Base-by-base conservation (phyloP, 441 rosid genomes). In the Populus hybrid region DNA sequence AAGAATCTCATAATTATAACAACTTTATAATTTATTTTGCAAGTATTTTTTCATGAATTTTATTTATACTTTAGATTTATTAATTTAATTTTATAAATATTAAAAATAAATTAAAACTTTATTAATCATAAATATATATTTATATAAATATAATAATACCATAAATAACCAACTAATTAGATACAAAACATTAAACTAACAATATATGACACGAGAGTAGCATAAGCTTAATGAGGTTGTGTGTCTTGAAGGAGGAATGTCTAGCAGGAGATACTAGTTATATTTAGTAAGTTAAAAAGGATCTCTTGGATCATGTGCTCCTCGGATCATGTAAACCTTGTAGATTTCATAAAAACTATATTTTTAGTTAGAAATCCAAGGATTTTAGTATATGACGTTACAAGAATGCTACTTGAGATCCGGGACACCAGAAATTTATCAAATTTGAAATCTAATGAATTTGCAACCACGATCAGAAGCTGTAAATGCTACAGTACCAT, bases 271-370 rank as follows among this genome's bases (percentile, higher is more conserved):
- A 64, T 40, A 23, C 26, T 36, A 64, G 9, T 3, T 45, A 4
- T 10, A 28, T 11, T n/a, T 2, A 6, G 31, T 14, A 33, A 63
- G 72, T 75, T 61, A 29, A 68, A 42, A 36, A 73, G 79, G 77
- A 81, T 85, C 69, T 83, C 86, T 88, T 66, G 93, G 90, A 89
- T 88, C 89, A 40, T 80, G 88, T 3, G 87, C 83, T 89, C 74
- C 90, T 89, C 56, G 92, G 89, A 88, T 90, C 93, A 72, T 68
- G 89, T 8, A 68, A 63, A 69, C 21, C 56, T 21, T 33, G 29
- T 4, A 35, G 8, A 68, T 29, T 64, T 75, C 42, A 50, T 42
- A 2, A 69, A 28, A n/a, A 38, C 33, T 65, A 69, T 29, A 33
- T 14, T 31, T 18, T 24, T n/a, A 16, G 3, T 69, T 70, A n/a